Conservation (phyloP, 768 basidiomycete species). For the Termitomyces sp. region DNA sequence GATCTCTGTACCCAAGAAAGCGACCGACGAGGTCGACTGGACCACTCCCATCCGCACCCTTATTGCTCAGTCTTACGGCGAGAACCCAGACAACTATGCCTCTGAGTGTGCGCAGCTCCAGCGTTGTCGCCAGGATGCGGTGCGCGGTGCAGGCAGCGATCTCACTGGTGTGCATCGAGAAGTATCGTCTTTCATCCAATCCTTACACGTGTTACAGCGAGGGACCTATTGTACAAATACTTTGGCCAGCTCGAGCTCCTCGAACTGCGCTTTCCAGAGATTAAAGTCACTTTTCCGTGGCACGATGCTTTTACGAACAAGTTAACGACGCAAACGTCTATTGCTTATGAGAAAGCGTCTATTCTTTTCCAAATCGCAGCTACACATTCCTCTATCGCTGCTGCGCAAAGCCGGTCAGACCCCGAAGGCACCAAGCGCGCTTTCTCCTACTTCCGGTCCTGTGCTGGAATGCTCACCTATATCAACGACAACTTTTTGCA, state of each 20-base stretch:
- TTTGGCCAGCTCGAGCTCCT: conserved; percentile 98
- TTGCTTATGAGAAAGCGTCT: conserved; percentile 97
- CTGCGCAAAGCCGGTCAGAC: conserved; percentile 79
- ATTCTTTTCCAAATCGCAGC: conserved; percentile 94
- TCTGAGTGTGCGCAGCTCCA: conserved; percentile 83
- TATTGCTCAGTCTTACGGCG: conserved; percentile 90
- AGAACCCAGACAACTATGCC: conserved; percentile 84
- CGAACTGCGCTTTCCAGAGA: conserved; percentile 94
- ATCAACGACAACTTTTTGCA: conserved; percentile 99
- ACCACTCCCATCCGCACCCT: conserved; percentile 79
- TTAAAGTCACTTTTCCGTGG: conserved; percentile 95
- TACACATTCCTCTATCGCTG: conserved; percentile 89
- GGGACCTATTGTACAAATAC: conserved; percentile 97
- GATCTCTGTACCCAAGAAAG: conserved; percentile 90
- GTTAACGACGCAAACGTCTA: conserved; percentile 88
- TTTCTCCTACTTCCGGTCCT: conserved; percentile 85
- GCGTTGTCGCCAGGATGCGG: conserved; percentile 92
- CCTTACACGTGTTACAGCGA: conserved; percentile 36
- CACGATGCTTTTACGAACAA: conserved; percentile 95
- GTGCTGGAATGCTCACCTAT: conserved; percentile 96
- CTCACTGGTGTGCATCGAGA: conserved; percentile 57
- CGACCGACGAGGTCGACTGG: conserved; percentile 97
- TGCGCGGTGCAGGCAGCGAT: conserved; percentile 94
- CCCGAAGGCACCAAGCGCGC: conserved; percentile 92
- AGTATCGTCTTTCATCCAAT: no score